Evolutionary conservation across 1,139 yeast genomes (phyloP).

Genomic region (Pichia sp.): DNA sequence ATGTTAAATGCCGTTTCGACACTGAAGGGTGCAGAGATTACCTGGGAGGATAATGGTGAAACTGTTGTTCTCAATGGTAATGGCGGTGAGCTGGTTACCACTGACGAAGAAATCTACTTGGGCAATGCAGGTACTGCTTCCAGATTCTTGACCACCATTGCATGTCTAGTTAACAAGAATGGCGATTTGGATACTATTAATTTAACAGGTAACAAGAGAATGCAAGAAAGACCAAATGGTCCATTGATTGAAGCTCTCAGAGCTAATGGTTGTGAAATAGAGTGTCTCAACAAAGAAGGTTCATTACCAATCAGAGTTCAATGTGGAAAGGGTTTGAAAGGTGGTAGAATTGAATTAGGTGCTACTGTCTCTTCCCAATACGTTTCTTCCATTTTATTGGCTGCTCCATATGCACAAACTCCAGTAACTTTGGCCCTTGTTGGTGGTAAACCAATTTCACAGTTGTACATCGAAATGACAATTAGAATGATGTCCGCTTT

Average conservation of each 20-base stretch:
- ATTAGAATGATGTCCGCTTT: conserved; percentile 89
- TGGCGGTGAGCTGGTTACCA: conserved; percentile 67
- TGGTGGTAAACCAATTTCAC: conserved; percentile 97
- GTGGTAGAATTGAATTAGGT: conserved; percentile 89
- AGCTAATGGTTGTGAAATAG: conserved; percentile 68
- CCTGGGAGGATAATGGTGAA: conserved; percentile 82
- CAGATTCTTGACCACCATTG: conserved; percentile 86
- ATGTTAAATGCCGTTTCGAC: conserved; percentile 84
- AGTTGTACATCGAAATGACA: conserved; percentile 95
- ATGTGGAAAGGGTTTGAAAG: conserved; percentile 68
- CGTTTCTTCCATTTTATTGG: conserved; percentile 92
- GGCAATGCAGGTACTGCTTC: conserved; percentile 99
- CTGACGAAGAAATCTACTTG: conserved; percentile 62
- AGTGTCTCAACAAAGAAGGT: conserved; percentile 68
- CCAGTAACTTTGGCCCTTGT: conserved; percentile 85
- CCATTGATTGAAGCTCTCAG: conserved; percentile 90
- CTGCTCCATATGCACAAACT: conserved; percentile 90
- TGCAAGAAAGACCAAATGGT: conserved; percentile 98
- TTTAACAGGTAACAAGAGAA: conserved; percentile 90
- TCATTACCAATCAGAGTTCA: conserved; percentile 74
- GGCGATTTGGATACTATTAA: conserved; percentile 40
- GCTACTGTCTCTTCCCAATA: conserved; percentile 98
- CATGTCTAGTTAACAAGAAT: conserved; percentile 62
- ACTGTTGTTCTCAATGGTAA: conserved; percentile 81
- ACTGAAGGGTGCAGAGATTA: conserved; percentile 74